Conservation (phyloP, 1,284 basidiomycete species). For the Exobasidium cylindrosporum region DNA sequence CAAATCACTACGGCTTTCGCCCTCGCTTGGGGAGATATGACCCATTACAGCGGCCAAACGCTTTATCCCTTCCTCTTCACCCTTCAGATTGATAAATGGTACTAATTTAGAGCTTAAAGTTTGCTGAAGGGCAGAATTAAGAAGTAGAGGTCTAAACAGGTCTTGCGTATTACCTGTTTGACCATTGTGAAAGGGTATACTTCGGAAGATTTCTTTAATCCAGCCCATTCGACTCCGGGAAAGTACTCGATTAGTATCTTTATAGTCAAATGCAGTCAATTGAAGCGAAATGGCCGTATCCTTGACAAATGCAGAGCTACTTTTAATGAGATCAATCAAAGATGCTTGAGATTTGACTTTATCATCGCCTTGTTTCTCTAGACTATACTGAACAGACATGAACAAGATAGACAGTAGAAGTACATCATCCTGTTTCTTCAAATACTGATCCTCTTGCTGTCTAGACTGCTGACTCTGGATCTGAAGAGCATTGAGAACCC, state of each 20-base stretch:
- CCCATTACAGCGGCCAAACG: background rate
- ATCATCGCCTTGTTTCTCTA: background rate
- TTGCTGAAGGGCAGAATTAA: conserved; percentile 15
- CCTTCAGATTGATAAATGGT: background rate
- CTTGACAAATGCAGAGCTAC: background rate
- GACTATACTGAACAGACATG: background rate
- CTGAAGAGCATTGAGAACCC: conserved; percentile 8
- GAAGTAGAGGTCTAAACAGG: conserved; percentile 23
- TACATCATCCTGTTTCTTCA: background rate
- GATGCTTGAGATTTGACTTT: background rate
- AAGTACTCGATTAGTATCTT: background rate
- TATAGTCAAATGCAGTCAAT: background rate
- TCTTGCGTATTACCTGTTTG: conserved; percentile 11
- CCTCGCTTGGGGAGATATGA: background rate
- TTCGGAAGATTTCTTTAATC: background rate
- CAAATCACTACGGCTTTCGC: background rate
- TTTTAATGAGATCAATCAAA: background rate
- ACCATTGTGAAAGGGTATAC: background rate
- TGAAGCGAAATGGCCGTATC: background rate
- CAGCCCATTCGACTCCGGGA: background rate
- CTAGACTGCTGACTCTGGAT: background rate
- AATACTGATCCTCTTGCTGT: background rate
- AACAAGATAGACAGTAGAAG: background rate
- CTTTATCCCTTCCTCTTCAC: background rate
- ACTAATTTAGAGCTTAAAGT: background rate